Base-by-base conservation (phyloP, 139 green algal genomes). In the Chlorella sp. region DNA sequence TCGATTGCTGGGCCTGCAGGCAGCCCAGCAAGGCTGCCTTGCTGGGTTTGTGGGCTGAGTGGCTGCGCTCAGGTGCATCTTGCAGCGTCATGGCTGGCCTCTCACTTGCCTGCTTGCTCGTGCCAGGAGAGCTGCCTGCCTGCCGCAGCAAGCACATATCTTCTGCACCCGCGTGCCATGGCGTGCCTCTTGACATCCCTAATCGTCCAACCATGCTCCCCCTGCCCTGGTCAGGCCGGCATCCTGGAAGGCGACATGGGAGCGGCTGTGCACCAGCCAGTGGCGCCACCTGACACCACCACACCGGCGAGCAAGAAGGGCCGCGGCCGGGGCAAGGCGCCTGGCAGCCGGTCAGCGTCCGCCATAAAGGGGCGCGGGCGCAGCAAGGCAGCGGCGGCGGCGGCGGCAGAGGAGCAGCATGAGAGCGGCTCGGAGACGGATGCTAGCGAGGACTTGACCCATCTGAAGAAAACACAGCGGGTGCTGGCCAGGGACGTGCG, bases 171-270 rank as follows among this genome's bases (percentile, higher is more conserved):
- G 30, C 64, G 28, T 40, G 64, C 32, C 32, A 41, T 43, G n/a
- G 1, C n/a, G 30, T n/a, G n/a, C 32, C 65, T 13, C 32, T 30
- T 22, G 40, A n/a, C 32, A 3, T 22, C 28, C 32, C 11, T 5
- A 32, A 38, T 36, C 65, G 3, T 19, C 9, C 64, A 70, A 13
- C 64, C 41, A 40, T 17, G 8, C 64, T 41, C 2, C 65, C n/a
- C 4, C 65, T 73, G 65, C 65, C 30, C n/a, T 68, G n/a, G 3
- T 17, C 76, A 82, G 76, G 76, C 76, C 0, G 56, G 76, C n/a
- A 82, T 82, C 20, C 76, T 82, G 76, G 76, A 83, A 41, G 77
- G 58, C 28, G n/a, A 70, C 2, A 30, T 70, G 4, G 58, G 74
- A 1, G 41, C 51, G 16, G 60, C 60, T 41, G 41, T 83, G 77